Evolutionary conservation across 495 filamentous ascomycete species (phyloP).

Genomic region (Tuber calosporum): DNA sequence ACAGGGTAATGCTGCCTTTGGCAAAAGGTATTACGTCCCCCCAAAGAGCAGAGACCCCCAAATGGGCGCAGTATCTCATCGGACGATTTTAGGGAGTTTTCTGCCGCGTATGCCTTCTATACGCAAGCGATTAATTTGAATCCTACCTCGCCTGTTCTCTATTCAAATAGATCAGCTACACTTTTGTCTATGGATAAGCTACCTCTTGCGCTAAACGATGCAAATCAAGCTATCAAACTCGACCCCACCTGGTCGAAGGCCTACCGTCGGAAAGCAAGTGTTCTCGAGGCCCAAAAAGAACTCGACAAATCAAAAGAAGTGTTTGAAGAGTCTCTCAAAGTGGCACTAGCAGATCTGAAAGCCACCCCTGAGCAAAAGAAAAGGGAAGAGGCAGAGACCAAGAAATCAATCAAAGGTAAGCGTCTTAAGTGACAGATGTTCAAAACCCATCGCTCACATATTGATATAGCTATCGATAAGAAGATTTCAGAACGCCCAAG

Average conservation of each 20-base stretch:
- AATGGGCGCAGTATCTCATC: neutral
- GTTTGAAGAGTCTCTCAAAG: slow-evolving; percentile 28
- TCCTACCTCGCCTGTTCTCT: slow-evolving; percentile 30
- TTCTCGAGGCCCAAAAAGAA: slow-evolving; percentile 34
- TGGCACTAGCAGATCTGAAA: slow-evolving; percentile 12
- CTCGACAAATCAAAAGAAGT: slow-evolving; percentile 22
- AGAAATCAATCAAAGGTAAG: slow-evolving; percentile 25
- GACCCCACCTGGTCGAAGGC: slow-evolving; percentile 37
- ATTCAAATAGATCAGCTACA: slow-evolving; percentile 36
- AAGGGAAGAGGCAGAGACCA: slow-evolving; percentile 30
- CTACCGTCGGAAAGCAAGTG: slow-evolving; percentile 33
- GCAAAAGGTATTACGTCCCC: slow-evolving; percentile 23
- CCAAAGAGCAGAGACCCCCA: neutral
- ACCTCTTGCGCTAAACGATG: slow-evolving; percentile 32
- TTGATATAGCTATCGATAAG: slow-evolving; percentile 28
- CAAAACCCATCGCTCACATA: neutral
- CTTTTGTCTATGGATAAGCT: slow-evolving; percentile 36
- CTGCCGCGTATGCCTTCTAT: slow-evolving; percentile 30
- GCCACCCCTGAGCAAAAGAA: slow-evolving; percentile 12
- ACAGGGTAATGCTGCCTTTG: slow-evolving; percentile 34
- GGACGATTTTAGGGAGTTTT: slow-evolving; percentile 27
- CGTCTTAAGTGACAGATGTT: too few species aligned
- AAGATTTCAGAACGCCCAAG: slow-evolving; percentile 18
- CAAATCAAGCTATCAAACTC: slow-evolving; percentile 32
- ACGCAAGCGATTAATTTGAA: slow-evolving; percentile 35